Evolutionary conservation across 345 rosid species (phyloP).

Genomic region (Cardiospermum halicacabum): DNA sequence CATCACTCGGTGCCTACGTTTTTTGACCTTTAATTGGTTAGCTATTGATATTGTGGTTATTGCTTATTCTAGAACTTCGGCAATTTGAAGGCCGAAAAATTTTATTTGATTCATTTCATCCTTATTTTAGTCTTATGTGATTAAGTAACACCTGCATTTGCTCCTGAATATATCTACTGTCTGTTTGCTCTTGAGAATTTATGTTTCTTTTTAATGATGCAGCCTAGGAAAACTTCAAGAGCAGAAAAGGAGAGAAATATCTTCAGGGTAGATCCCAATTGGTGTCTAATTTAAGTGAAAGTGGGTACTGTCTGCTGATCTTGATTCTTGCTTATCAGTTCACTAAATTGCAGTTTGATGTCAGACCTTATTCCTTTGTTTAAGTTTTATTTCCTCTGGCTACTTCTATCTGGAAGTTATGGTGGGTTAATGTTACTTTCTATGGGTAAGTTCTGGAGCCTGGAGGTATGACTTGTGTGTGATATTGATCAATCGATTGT

Average conservation of each 20-base stretch:
- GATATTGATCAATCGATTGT: no score
- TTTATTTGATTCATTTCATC: neutral
- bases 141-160: neutral
- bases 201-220: neutral
- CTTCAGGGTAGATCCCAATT: neutral
- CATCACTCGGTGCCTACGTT: neutral
- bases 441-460: no score
- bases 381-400: no score
- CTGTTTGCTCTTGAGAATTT: neutral
- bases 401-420: neutral
- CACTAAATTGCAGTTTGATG: neutral
- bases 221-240: neutral
- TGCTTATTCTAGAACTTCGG: neutral
- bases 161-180: neutral
- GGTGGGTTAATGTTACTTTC: no score
- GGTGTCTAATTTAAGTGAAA: slow-evolving; percentile 7
- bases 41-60: neutral
- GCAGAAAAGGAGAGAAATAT: neutral
- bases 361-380: neutral
- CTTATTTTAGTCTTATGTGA: neutral
- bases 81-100: neutral
- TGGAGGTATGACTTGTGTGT: neutral
- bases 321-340: neutral
- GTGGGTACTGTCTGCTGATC: neutral
- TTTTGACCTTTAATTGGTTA: neutral